A percentile compares a stretch with the other conserved stretches of the same genome.
These are phyloP conservation scores for Backusella psychrophila DNA, from an alignment of 192 early-diverging fungal species.

Conservation along the genomic window DNA sequence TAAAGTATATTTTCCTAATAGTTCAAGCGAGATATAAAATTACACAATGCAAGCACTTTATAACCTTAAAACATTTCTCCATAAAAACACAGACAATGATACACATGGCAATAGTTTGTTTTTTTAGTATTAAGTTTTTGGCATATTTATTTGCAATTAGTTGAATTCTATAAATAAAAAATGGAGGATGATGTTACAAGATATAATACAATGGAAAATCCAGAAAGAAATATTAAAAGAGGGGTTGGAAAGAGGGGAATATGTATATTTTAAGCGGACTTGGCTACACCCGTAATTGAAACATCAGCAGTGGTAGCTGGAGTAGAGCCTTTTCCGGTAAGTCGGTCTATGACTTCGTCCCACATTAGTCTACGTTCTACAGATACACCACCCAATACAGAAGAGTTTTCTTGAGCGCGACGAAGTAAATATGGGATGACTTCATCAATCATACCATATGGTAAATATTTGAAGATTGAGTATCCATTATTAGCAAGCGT, in stretches of 20 bases:
- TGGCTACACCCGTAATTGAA: neutral
- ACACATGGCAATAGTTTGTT: neutral
- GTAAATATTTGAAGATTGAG: conserved; percentile 89
- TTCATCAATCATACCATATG: conserved; percentile 87
- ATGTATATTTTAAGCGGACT: conserved; percentile 4
- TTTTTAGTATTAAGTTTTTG: neutral
- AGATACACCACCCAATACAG: conserved; percentile 64
- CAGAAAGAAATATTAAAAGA: neutral
- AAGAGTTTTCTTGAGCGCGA: conserved; percentile 92
- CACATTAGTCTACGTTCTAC: conserved; percentile 57
- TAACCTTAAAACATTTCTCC: neutral
- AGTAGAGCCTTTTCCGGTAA: conserved; percentile 11
- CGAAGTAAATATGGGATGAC: conserved; percentile 93
- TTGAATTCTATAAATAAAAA: neutral
- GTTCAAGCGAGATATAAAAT: neutral
- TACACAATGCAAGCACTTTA: neutral
- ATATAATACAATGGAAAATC: conserved; percentile 8
- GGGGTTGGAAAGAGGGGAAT: neutral
- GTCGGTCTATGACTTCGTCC: conserved; percentile 55
- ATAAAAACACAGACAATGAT: neutral
- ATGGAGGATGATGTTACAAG: neutral
- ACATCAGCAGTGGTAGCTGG: neutral
- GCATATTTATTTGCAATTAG: neutral
- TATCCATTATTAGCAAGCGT: conserved; percentile 74
- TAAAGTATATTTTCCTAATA: neutral